Percentiles rank a stretch among this genome's conserved stretches.
These are phyloP conservation scores for Neocatenulostroma microsporum DNA, from an alignment of 2,329 filamentous ascomycete genomes.

Conservation along the genomic window DNA sequence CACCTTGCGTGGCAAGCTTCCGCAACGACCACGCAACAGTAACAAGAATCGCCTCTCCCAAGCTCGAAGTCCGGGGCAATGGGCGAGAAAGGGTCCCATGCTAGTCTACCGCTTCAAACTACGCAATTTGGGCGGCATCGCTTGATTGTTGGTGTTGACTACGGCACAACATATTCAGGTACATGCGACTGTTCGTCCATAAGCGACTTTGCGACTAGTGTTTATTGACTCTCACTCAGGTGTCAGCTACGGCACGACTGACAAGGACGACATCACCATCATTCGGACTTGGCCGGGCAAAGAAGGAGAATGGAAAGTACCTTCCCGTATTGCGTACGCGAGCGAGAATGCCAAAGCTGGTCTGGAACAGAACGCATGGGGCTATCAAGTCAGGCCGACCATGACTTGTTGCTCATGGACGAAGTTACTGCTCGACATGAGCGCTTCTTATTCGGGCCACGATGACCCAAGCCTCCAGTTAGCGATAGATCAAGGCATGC, in stretches of 20 bases:
- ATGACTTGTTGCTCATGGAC: constrained; percentile 14
- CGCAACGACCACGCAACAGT: not conserved
- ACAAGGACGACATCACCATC: constrained; percentile 14
- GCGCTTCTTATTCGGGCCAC: constrained; percentile 1
- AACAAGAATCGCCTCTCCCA: not conserved
- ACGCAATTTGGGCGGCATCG: too few species aligned
- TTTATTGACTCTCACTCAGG: constrained; percentile 6
- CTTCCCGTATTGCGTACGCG: constrained; percentile 13
- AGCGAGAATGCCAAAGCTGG: constrained; percentile 7
- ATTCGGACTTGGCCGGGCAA: constrained; percentile 11
- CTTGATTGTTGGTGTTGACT: constrained; percentile 13
- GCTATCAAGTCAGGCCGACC: constrained; percentile 8
- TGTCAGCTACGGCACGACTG: constrained; percentile 13
- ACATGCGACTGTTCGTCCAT: not conserved
- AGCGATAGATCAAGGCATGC: constrained; percentile 10
- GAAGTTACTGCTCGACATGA: constrained; percentile 11
- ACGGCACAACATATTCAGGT: constrained; percentile 10
- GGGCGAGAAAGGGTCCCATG: too few species aligned
- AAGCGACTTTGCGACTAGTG: not conserved
- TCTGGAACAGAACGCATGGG: constrained; percentile 1
- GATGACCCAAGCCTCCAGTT: constrained; percentile 10
- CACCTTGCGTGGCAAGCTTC: too few species aligned
- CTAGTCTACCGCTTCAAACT: too few species aligned
- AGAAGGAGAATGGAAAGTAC: constrained; percentile 12
- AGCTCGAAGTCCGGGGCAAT: too few species aligned